These are phyloP conservation scores for Phaeosphaeria sp. DNA, from an alignment of 2,329 filamentous ascomycete genomes.

Conservation along the genomic window DNA sequence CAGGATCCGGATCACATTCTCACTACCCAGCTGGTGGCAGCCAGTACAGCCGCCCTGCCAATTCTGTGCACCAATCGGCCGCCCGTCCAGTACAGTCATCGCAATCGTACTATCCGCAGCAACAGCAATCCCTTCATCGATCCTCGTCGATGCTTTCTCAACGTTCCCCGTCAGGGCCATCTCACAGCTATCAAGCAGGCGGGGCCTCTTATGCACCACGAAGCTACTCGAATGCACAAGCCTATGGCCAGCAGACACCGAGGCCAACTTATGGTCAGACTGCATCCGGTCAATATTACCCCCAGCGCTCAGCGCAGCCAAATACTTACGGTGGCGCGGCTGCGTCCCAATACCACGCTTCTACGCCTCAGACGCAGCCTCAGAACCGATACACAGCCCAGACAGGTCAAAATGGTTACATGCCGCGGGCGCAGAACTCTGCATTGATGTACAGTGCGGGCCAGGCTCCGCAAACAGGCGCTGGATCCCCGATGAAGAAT, in stretches of 20 bases:
- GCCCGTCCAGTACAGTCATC: slow-evolving; percentile 39
- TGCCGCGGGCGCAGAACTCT: slow-evolving; percentile 42
- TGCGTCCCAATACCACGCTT: slow-evolving; percentile 42
- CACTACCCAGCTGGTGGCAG: slow-evolving; percentile 34
- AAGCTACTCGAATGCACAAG: slow-evolving; percentile 35
- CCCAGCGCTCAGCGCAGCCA: slow-evolving; percentile 38
- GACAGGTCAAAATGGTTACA: slow-evolving; percentile 40
- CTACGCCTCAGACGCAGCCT: slow-evolving; percentile 40
- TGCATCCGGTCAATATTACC: slow-evolving; percentile 36
- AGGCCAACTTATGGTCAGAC: slow-evolving; percentile 34
- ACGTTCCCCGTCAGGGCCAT: slow-evolving; percentile 39
- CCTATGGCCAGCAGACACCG: slow-evolving; percentile 42
- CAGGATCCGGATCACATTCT: slow-evolving; percentile 33
- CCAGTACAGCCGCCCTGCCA: slow-evolving; percentile 44
- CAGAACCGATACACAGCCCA: slow-evolving; percentile 43
- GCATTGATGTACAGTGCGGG: slow-evolving; percentile 41
- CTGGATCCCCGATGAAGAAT: slow-evolving; percentile 46
- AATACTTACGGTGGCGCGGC: slow-evolving; percentile 35
- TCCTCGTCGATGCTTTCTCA: slow-evolving; percentile 48
- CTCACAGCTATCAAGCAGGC: slow-evolving; percentile 39
- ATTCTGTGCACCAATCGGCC: slow-evolving; percentile 30
- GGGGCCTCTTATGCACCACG: slow-evolving; percentile 35
- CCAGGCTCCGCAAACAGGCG: slow-evolving; percentile 40
- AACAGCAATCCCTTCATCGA: slow-evolving; percentile 42
- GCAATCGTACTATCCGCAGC: slow-evolving; percentile 42